Conservation (phyloP, 2,329 filamentous ascomycete species). For the Aspergillus felis region DNA sequence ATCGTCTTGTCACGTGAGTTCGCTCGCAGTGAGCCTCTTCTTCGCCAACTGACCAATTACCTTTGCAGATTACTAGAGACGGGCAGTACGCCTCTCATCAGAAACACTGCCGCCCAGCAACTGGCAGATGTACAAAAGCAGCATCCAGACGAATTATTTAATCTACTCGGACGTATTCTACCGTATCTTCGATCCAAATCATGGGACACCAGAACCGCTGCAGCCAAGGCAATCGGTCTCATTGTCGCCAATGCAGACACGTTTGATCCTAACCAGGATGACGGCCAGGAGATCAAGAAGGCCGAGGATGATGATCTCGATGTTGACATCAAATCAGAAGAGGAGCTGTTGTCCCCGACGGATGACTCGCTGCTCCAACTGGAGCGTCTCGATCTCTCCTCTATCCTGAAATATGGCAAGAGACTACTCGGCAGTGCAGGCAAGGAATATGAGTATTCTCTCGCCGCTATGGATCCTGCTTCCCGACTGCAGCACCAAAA, state of each 20-base stretch:
- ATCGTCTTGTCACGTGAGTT: slow-evolving; percentile 82
- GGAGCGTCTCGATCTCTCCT: slow-evolving; percentile 69
- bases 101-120: slow-evolving; percentile 95
- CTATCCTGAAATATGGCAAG: slow-evolving; percentile 78
- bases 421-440: slow-evolving; percentile 78
- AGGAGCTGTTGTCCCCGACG: slow-evolving; percentile 31
- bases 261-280: slow-evolving; percentile 82
- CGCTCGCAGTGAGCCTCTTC: neutral
- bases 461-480: slow-evolving; percentile 76
- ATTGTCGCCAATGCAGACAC: slow-evolving; percentile 84
- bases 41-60: slow-evolving; percentile 22
- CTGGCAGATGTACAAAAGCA: slow-evolving; percentile 97
- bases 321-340: slow-evolving; percentile 38
- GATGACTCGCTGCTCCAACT: slow-evolving; percentile 65
- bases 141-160: slow-evolving; percentile 96
- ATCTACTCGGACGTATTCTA: slow-evolving; percentile 87
- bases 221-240: slow-evolving; percentile 89
- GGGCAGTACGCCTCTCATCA: slow-evolving; percentile 90
- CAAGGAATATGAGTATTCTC: slow-evolving; percentile 75
- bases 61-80: slow-evolving; percentile 80
- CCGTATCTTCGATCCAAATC: slow-evolving; percentile 92
- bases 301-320: slow-evolving; percentile 46
- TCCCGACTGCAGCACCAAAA: slow-evolving; percentile 82
- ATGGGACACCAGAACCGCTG: slow-evolving; percentile 93
- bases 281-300: slow-evolving; percentile 49